Conservation (phyloP, 2,329 filamentous ascomycete species). For the Xylariaceae sp. region DNA sequence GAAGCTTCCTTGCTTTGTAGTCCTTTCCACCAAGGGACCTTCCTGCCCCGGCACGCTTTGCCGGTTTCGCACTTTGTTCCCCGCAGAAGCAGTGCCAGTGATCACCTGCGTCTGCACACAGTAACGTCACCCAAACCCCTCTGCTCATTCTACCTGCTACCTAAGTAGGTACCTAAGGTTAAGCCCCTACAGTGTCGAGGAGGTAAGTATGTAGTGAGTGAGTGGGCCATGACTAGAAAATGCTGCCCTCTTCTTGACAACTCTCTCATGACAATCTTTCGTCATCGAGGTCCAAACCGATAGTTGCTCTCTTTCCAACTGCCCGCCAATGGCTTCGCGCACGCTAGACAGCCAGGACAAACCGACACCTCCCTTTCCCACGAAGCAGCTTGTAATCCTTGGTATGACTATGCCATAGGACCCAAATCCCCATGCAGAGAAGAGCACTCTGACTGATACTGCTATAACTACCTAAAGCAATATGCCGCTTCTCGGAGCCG, state of each 20-base stretch:
- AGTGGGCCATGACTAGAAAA: too few species aligned
- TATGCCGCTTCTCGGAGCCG: constrained; percentile 41
- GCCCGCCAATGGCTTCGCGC: constrained; percentile 9
- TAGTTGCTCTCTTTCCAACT: neutral
- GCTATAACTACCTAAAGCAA: constrained; percentile 28
- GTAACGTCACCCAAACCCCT: too few species aligned
- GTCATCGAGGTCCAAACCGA: too few species aligned
- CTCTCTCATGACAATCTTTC: neutral
- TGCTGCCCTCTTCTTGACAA: neutral
- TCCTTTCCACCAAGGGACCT: too few species aligned
- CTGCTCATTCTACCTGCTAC: too few species aligned
- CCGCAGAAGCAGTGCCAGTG: too few species aligned
- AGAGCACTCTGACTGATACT: constrained; percentile 1
- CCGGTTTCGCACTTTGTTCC: neutral
- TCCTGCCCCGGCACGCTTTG: too few species aligned
- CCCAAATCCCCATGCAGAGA: neutral
- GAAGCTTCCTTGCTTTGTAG: too few species aligned
- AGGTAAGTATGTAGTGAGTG: too few species aligned
- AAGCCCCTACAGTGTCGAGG: too few species aligned
- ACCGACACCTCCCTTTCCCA: constrained; percentile 33
- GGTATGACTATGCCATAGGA: constrained; percentile 26
- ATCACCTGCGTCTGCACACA: too few species aligned
- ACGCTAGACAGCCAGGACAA: constrained; percentile 4
- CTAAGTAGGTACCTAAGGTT: too few species aligned
- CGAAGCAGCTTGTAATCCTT: constrained; percentile 37